Evolutionary conservation across 1,284 basidiomycete species (phyloP).

Genomic region (Cryptococcus sp.): DNA sequence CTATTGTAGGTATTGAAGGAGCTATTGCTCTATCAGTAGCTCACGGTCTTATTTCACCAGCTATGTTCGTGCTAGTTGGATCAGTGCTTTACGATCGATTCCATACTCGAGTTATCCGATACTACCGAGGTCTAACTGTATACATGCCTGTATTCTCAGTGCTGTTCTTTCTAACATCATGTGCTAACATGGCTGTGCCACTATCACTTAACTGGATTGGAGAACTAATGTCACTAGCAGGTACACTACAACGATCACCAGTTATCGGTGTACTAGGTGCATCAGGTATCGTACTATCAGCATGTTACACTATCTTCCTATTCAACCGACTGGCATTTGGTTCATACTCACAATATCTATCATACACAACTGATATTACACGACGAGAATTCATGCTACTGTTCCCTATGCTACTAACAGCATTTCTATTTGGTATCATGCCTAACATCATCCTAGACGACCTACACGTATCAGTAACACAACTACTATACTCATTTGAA

Average conservation of each 20-base stretch:
- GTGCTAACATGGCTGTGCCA: conserved; percentile 46
- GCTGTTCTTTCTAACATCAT: conserved; percentile 45
- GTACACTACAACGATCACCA: conserved; percentile 40
- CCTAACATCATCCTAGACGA: conserved; percentile 40
- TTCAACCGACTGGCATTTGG: conserved; percentile 47
- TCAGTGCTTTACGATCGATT: conserved; percentile 45
- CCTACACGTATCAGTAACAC: conserved; percentile 34
- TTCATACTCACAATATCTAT: conserved; percentile 39
- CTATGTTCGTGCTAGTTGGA: conserved; percentile 47
- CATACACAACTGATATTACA: conserved; percentile 44
- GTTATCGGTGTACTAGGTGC: conserved; percentile 37
- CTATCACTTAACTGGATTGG: conserved; percentile 47
- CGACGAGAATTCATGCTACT: conserved; percentile 47
- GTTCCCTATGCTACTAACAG: no score
- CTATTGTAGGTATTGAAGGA: conserved; percentile 49
- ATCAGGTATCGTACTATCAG: conserved; percentile 24
- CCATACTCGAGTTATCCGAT: conserved; percentile 48
- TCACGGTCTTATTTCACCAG: conserved; percentile 47
- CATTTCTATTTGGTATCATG: no score
- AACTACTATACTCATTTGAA: conserved; percentile 23
- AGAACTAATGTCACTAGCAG: conserved; percentile 43
- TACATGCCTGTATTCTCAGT: conserved; percentile 48
- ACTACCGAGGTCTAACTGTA: conserved; percentile 47
- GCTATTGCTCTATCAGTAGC: conserved; percentile 47
- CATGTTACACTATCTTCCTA: conserved; percentile 42